These are phyloP conservation scores for Echeveria elegans DNA, from an alignment of 164 flowering plant genomes.

Conservation along the genomic window DNA sequence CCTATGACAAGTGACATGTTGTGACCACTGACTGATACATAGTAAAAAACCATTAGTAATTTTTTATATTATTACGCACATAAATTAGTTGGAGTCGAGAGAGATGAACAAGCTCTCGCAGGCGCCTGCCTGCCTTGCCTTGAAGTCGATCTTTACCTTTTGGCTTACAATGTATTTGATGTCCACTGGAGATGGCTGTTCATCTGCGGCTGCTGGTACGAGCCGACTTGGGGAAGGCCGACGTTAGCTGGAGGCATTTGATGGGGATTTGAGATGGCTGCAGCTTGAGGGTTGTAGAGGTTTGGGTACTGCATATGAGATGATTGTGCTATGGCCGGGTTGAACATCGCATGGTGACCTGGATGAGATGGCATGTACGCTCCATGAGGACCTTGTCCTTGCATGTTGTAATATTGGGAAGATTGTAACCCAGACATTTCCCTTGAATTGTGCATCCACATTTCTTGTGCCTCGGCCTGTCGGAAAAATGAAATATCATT, in stretches of 20 bases:
- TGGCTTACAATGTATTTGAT: conserved; percentile 41
- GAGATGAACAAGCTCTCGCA: background rate
- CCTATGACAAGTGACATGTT: too few relatives aligned
- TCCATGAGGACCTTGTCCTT: conserved; percentile 70
- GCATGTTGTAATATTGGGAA: conserved; percentile 63
- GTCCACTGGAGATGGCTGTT: conserved; percentile 70
- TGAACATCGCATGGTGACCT: conserved; percentile 63
- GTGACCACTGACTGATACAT: too few relatives aligned
- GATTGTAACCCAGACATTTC: conserved; percentile 67
- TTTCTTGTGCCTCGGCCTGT: conserved; percentile 86
- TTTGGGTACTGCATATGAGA: conserved; percentile 80
- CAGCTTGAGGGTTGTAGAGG: conserved; percentile 52
- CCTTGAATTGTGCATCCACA: conserved; percentile 83
- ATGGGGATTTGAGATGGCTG: conserved; percentile 58
- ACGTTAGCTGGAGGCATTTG: conserved; percentile 61
- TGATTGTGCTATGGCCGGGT: conserved; percentile 49
- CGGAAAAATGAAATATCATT: background rate
- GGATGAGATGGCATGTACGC: conserved; percentile 67
- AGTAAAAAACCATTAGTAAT: background rate
- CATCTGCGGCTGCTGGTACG: conserved; percentile 85
- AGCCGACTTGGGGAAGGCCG: conserved; percentile 58
- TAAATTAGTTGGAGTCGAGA: background rate
- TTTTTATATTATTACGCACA: background rate
- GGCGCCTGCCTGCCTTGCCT: background rate
- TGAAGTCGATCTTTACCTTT: background rate